Evolutionary conservation across 257 asterid species (phyloP), one percentile per base, ranked within the genome.

Genomic region (Gynochthodes officinalis): DNA sequence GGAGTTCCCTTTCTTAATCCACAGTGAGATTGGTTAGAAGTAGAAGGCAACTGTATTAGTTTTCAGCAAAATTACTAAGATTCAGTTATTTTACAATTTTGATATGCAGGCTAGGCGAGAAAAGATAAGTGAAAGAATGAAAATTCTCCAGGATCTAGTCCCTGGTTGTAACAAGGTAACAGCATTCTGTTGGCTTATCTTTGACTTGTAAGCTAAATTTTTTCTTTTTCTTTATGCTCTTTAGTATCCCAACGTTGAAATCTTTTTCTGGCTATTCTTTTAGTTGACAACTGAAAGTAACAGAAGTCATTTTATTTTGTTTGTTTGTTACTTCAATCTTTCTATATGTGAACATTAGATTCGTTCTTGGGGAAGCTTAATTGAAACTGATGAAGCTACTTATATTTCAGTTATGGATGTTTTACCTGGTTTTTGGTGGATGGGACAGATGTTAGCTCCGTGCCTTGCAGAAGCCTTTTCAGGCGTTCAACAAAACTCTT

Each of bases 91-190:
- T 25, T 52, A 49, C 78, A 52, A 46, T 35, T 58, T 58, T 71
- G 67, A n/a, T 70, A n/a, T 40, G 71, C 85, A 85, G 89, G 86
- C 83, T 18, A 82, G 87, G 78, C 77, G 85, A 77, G 89, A 85
- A 74, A 85, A 85, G 80, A 85, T 85, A 35, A 82, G 87, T 60
- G 87, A 82, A 66, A 73, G 89, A 75, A 85, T 85, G 89, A 85
- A 80, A 81, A 78, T 76, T 68, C 87, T 85, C 32, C 89, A 85
- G 77, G 87, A 82, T 71, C 60, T 85, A 35, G 89, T 85, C 71
- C 89, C 89, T 70, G 89, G 89, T 15, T 78, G 89, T 72, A 81
- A 82, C 77, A 85, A 82, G 89, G 89, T 85, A 64, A 37, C 27
- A 16, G 28, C 48, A 21, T 37, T 66, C 6, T 23, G 11, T 23